Percentiles rank a stretch among this genome's conserved stretches.
Evolutionary conservation across 495 filamentous ascomycete species (phyloP).

Genomic region (Daldinia childiae): DNA sequence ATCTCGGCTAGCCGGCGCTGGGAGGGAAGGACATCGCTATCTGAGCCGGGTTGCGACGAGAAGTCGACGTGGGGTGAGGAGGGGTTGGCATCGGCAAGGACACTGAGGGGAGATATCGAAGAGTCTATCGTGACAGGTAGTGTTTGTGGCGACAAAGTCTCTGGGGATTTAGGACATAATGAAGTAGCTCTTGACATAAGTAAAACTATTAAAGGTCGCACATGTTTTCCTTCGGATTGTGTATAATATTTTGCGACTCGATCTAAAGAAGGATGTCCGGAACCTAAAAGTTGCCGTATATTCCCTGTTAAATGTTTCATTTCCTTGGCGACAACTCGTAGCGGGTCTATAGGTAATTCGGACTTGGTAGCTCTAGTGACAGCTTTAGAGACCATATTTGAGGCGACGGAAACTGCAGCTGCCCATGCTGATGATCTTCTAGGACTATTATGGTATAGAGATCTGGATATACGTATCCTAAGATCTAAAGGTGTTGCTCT

Average conservation of each 20-base stretch:
- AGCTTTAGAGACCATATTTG: constrained; percentile 77
- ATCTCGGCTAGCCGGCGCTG: constrained; percentile 94
- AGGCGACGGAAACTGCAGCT: constrained; percentile 77
- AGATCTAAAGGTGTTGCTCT: constrained; percentile 46
- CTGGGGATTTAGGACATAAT: constrained; percentile 71
- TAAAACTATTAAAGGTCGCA: constrained; percentile 90
- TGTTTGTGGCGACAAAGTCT: constrained; percentile 47
- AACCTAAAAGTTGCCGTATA: constrained; percentile 86
- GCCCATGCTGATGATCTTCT: constrained; percentile 57
- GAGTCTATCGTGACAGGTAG: constrained; percentile 68
- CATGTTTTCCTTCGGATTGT: constrained; percentile 94
- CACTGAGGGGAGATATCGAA: constrained; percentile 75
- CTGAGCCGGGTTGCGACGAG: constrained; percentile 61
- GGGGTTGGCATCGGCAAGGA: constrained; percentile 88
- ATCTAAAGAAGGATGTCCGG: constrained; percentile 91
- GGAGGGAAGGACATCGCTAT: constrained; percentile 86
- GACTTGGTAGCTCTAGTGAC: constrained; percentile 63
- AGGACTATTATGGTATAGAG: constrained; percentile 52
- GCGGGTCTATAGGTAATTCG: constrained; percentile 74
- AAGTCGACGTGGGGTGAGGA: constrained; percentile 60
- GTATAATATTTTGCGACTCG: constrained; percentile 98
- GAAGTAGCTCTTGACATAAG: constrained; percentile 95
- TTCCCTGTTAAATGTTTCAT: constrained; percentile 93
- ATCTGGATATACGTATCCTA: constrained; percentile 49
- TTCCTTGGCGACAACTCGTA: constrained; percentile 89